Base-by-base conservation (phyloP, 1,284 basidiomycete species). In the Ganoderma multipileum region DNA sequence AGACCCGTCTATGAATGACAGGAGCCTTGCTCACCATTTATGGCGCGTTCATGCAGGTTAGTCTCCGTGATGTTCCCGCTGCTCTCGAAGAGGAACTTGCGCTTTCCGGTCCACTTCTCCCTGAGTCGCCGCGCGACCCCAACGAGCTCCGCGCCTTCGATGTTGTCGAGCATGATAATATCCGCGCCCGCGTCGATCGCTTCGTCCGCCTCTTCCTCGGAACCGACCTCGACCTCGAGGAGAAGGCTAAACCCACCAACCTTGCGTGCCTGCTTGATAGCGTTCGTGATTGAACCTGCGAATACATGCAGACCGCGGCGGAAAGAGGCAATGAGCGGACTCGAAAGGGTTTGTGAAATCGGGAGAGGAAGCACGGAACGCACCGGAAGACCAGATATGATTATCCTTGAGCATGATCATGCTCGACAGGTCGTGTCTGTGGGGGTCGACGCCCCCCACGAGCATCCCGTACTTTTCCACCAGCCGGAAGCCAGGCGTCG, bases 321-420 rank as follows among this genome's bases (percentile, higher is more conserved):
- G 5, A n/a, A 18, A 23, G 4, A 26, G 23, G 23, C n/a, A 14
- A 39, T 58, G 61, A 14, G 11, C 8, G 8, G 18, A 47, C n/a
- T 47, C 11, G 20, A 47, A 47, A 3, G 55, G 55, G 28, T 16
- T 33, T 28, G 23, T 18, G 59, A 42, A 65, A 41, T 26, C 23
- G 14, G 11, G 55, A 54, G 69, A 18, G 16, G 16, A 18, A n/a
- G 4, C 5, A 44, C 16, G 39, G 26, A 28, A 76, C 84, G 73
- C 75, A 91, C 95, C 96, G 36, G 92, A 95, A 8, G 96, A 97
- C 97, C 96, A 99, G 78, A 99, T 96, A 79, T 99, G 98, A 80
- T 99, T 99, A 79, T 99, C 97, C 82, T 99, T 99, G 77, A 99
- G 90, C 97, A 99, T 99, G 78, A 99, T 97, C 97, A 99, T 99